A percentile compares a stretch with the other conserved stretches of the same genome.
phyloP scores from a whole-genome alignment of 2,329 filamentous ascomycete species.

The Exophiala sp. region DNA sequence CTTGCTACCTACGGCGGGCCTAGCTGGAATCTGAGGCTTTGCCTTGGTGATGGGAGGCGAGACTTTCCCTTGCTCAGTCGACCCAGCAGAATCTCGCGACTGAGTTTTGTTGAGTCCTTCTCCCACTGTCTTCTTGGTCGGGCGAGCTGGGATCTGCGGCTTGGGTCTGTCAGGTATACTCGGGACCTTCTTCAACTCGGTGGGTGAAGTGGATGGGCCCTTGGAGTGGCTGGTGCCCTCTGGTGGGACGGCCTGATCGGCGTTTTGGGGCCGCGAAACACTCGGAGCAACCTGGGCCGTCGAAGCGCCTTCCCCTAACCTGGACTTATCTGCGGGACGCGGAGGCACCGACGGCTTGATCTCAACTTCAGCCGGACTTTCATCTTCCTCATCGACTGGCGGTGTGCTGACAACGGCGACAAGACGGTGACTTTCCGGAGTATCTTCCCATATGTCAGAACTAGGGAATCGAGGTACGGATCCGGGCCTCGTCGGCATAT shows the following conservation, averaged over 20 bases:
- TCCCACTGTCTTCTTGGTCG: conserved; percentile 47
- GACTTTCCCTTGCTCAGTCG: conserved; percentile 33
- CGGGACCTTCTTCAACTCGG: conserved; percentile 48
- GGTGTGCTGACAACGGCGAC: conserved; percentile 63
- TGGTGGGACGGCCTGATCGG: conserved; percentile 32
- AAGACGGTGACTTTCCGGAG: conserved; percentile 72
- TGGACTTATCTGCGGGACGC: conserved; percentile 29
- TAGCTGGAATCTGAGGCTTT: conserved; percentile 78
- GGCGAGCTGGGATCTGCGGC: conserved; percentile 61
- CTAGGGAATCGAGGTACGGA: conserved; percentile 75
- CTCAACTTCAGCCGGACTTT: conserved; percentile 29
- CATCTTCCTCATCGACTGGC: conserved; percentile 49
- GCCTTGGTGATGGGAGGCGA: conserved; percentile 51
- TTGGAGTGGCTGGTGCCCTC: conserved; percentile 5
- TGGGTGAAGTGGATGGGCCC: conserved; percentile 40
- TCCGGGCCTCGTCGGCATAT: conserved; percentile 47
- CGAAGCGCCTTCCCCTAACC: conserved; percentile 25
- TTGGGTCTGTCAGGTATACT: conserved; percentile 55
- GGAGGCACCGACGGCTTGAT: conserved; percentile 32
- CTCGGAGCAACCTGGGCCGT: conserved; percentile 25
- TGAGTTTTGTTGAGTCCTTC: conserved; percentile 34
- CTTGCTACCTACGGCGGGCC: conserved; percentile 68
- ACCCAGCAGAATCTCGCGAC: conserved; percentile 39
- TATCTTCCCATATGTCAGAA: conserved; percentile 90
- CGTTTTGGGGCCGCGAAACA: conserved; percentile 33